phyloP scores from a whole-genome alignment of 2,329 filamentous ascomycete species.

The Pseudogymnoascus sp. region DNA sequence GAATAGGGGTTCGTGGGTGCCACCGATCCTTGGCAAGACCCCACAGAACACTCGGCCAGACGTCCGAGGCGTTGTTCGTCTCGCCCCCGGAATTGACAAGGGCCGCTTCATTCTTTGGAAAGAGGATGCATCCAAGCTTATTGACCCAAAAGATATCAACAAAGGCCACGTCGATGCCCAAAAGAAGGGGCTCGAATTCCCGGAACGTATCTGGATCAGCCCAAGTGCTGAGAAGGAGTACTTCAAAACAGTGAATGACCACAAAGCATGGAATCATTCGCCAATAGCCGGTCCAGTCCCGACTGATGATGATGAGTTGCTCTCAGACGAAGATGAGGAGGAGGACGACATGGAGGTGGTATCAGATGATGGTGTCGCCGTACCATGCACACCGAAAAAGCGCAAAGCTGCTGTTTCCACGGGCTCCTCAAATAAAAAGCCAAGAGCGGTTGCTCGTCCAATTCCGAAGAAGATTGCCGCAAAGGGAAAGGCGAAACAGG shows the following conservation, averaged over 20 bases:
- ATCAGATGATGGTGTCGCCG: not conserved
- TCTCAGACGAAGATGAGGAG: not conserved
- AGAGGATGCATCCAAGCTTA: slow-evolving; percentile 8
- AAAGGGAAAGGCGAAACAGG: not conserved
- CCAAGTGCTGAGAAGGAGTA: not conserved
- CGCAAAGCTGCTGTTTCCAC: not conserved
- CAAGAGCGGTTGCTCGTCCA: not conserved
- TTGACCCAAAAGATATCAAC: slow-evolving; percentile 9
- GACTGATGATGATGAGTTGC: not conserved
- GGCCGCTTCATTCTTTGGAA: slow-evolving; percentile 8
- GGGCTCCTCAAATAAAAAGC: not conserved
- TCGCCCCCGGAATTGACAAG: slow-evolving; percentile 4
- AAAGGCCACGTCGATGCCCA: slow-evolving; percentile 1
- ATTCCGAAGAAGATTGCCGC: not conserved
- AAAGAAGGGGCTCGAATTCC: not conserved
- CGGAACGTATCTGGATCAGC: slow-evolving; percentile 1
- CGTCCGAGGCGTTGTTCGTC: slow-evolving; percentile 18
- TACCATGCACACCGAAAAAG: not conserved
- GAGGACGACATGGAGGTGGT: not conserved
- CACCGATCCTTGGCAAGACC: slow-evolving; percentile 29
- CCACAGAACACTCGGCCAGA: slow-evolving; percentile 20
- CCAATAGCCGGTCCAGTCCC: not conserved
- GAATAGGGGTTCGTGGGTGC: slow-evolving; percentile 36
- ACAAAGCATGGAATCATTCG: not conserved
- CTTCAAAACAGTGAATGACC: not conserved